phyloP scores from a whole-genome alignment of 345 rosid species.

The Ailanthus altissimus region DNA sequence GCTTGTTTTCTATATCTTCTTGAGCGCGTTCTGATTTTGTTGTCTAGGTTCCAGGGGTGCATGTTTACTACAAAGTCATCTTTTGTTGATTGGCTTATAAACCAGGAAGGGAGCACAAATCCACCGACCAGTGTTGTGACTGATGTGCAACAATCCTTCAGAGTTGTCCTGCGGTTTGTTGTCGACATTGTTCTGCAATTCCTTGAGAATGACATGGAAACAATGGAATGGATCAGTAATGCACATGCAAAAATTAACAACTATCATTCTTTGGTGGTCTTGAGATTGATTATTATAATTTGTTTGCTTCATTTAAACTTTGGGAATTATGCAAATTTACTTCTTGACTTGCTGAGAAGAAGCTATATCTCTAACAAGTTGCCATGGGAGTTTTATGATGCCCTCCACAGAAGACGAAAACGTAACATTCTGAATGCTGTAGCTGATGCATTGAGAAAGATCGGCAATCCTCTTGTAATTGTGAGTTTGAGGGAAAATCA shows the following conservation, averaged over 20 bases:
- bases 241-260: neutral
- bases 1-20: too few species aligned
- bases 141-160: conserved; percentile 5
- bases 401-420: conserved; percentile 16
- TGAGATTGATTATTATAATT: too few species aligned
- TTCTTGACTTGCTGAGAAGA: too few species aligned
- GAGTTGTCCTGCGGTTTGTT: conserved; percentile 11
- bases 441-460: conserved; percentile 34
- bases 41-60: too few species aligned
- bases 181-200: neutral
- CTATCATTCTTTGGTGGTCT: conserved; percentile 25
- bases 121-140: neutral
- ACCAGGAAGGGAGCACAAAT: too few species aligned
- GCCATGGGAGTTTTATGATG: conserved; percentile 25
- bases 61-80: too few species aligned
- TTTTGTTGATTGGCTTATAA: too few species aligned
- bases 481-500: conserved; percentile 17
- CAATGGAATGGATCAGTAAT: conserved; percentile 34
- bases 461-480: conserved; percentile 37
- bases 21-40: too few species aligned
- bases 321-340: too few species aligned
- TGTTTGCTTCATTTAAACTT: too few species aligned
- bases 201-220: conserved; percentile 20
- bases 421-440: neutral
- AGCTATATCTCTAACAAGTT: conserved; percentile 17